These are phyloP conservation scores for Vitrella brassicaformis DNA, from an alignment of 73 alveolate species.

Conservation along the genomic window DNA sequence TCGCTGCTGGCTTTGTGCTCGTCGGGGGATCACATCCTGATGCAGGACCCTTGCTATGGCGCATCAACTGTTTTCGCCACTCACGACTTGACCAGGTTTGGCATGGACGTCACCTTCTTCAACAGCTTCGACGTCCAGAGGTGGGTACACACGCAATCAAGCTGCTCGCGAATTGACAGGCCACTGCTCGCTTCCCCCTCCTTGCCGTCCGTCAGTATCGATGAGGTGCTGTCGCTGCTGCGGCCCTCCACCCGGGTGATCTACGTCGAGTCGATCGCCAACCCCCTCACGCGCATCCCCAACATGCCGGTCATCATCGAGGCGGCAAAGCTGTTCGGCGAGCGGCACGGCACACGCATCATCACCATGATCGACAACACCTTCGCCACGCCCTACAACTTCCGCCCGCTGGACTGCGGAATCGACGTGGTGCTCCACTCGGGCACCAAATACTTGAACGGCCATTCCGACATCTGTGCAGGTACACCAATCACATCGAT, in stretches of 20 bases:
- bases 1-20: neutral
- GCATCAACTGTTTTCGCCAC: neutral
- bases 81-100: neutral
- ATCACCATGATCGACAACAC: constrained; percentile 81
- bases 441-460: constrained; percentile 85
- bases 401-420: constrained; percentile 79
- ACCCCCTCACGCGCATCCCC: constrained; percentile 70
- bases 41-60: neutral
- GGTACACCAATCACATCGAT: constrained; percentile 67
- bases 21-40: neutral
- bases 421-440: constrained; percentile 81
- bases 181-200: neutral
- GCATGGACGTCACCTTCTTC: neutral
- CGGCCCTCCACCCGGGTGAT: constrained; percentile 56
- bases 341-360: neutral
- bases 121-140: neutral
- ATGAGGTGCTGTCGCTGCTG: neutral
- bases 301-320: constrained; percentile 65
- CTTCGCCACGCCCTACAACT: constrained; percentile 66
- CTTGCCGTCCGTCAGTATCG: neutral
- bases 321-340: constrained; percentile 32
- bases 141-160: no score
- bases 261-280: constrained; percentile 89
- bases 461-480: constrained; percentile 88
- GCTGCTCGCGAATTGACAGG: no score